Percentiles rank a stretch among this genome's conserved stretches.
phyloP scores from a whole-genome alignment of 2,329 filamentous ascomycete species.

The Dactylonectria macrodidyma region DNA sequence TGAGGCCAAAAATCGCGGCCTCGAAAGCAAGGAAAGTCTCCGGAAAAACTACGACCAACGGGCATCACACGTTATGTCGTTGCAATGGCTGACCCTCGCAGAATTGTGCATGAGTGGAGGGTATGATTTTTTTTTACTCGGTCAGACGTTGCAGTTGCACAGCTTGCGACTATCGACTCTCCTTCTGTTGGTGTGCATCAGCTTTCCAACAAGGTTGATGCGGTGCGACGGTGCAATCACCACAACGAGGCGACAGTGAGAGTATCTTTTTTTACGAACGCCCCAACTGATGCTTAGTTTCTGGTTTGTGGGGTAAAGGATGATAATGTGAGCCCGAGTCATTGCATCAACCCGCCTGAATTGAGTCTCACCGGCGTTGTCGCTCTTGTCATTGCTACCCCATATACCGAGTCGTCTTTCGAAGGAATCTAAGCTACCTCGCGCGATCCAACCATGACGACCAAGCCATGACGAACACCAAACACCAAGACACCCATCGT shows the following conservation, averaged over 20 bases:
- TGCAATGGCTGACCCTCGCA: not conserved
- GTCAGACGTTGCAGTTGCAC: not conserved
- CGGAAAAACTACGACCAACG: no score
- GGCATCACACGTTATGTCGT: no score
- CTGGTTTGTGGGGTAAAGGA: not conserved
- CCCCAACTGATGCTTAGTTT: not conserved
- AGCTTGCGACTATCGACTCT: conserved; percentile 7
- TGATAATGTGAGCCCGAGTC: not conserved
- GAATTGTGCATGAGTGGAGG: not conserved
- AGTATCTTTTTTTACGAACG: not conserved
- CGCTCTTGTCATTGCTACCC: conserved; percentile 17
- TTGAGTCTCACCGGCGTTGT: conserved; percentile 15
- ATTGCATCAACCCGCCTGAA: not conserved
- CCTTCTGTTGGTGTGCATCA: not conserved
- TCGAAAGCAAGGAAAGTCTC: no score
- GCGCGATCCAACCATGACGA: not conserved
- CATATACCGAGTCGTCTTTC: not conserved
- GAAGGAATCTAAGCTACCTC: not conserved
- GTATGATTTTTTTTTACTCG: not conserved
- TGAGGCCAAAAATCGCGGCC: not conserved
- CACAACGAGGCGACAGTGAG: not conserved
- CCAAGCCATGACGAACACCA: not conserved
- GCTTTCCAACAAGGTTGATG: not conserved
- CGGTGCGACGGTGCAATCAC: not conserved
- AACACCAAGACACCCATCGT: not conserved